Conservation (phyloP, 2,329 filamentous ascomycete genomes). For the Aurifilum marmelostoma region DNA sequence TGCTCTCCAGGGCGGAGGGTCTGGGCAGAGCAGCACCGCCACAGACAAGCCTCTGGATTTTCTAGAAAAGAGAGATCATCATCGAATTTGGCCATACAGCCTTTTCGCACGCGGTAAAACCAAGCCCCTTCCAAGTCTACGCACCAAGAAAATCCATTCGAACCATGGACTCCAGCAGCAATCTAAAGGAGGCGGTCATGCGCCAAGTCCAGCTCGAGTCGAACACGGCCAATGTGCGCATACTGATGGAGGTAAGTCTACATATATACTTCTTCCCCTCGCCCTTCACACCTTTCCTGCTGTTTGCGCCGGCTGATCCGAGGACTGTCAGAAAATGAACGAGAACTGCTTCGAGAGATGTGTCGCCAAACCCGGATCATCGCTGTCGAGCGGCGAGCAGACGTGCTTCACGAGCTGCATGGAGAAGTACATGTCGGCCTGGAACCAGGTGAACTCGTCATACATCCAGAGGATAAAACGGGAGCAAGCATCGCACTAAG, state of each 20-base stretch:
- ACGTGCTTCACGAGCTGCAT: conserved; percentile 76
- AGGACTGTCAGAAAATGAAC: conserved; percentile 68
- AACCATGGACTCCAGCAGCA: conserved; percentile 59
- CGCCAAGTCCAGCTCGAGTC: conserved; percentile 67
- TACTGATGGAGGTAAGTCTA: conserved; percentile 67
- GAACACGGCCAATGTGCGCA: conserved; percentile 69
- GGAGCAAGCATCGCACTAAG: conserved; percentile 43
- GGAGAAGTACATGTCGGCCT: conserved; percentile 82
- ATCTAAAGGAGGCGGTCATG: conserved; percentile 65
- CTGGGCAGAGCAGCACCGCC: conserved; percentile 20
- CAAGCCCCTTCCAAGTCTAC: not conserved
- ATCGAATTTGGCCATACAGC: conserved; percentile 14
- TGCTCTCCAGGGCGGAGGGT: not conserved
- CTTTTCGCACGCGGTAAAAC: not conserved
- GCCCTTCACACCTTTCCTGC: not conserved
- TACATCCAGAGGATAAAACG: conserved; percentile 68
- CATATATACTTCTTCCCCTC: not conserved
- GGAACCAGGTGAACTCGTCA: conserved; percentile 73
- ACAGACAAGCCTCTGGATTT: conserved; percentile 25
- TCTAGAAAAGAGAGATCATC: conserved; percentile 23
- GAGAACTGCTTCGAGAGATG: conserved; percentile 81
- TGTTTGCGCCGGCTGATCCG: conserved; percentile 21
- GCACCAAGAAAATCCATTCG: conserved; percentile 2
- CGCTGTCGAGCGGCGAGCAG: conserved; percentile 68
- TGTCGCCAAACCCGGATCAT: conserved; percentile 69